Percentiles rank a stretch among this genome's conserved stretches.
Evolutionary conservation across 768 basidiomycete genomes (phyloP).

Genomic region (Tulasnella sp.): DNA sequence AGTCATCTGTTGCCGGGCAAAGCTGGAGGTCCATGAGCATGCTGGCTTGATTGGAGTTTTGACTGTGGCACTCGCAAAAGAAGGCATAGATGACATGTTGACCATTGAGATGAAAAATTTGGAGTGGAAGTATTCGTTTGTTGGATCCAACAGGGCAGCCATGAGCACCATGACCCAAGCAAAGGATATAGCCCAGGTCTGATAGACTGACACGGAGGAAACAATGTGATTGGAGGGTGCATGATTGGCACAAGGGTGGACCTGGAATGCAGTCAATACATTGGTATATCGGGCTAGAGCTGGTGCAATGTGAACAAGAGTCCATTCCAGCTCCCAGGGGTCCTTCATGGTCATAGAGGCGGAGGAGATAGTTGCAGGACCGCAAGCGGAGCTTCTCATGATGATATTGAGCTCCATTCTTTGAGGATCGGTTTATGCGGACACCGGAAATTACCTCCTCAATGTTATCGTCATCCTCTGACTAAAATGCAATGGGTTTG

Average conservation of each 20-base stretch:
- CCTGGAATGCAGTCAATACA: neutral
- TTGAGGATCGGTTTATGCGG: neutral
- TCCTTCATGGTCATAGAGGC: neutral
- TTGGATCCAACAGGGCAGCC: neutral
- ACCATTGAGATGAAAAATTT: neutral
- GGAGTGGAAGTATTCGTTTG: neutral
- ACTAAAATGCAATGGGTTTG: too few relatives aligned
- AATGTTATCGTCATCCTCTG: too few relatives aligned
- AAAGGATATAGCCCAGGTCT: too few relatives aligned
- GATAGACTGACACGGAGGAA: neutral
- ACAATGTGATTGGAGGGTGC: neutral
- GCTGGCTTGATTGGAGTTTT: neutral
- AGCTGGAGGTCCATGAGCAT: neutral
- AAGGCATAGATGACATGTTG: neutral
- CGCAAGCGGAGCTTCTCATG: neutral
- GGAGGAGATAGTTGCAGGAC: neutral
- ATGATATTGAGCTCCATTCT: neutral
- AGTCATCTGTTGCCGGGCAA: neutral
- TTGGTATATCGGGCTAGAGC: too few relatives aligned
- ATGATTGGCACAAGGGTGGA: neutral
- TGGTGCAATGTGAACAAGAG: too few relatives aligned
- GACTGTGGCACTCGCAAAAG: neutral
- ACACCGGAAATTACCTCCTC: too few relatives aligned
- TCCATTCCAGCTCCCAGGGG: too few relatives aligned
- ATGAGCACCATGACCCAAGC: neutral